phyloP scores from a whole-genome alignment of 257 asterid genomes.

The Avicennia marina region DNA sequence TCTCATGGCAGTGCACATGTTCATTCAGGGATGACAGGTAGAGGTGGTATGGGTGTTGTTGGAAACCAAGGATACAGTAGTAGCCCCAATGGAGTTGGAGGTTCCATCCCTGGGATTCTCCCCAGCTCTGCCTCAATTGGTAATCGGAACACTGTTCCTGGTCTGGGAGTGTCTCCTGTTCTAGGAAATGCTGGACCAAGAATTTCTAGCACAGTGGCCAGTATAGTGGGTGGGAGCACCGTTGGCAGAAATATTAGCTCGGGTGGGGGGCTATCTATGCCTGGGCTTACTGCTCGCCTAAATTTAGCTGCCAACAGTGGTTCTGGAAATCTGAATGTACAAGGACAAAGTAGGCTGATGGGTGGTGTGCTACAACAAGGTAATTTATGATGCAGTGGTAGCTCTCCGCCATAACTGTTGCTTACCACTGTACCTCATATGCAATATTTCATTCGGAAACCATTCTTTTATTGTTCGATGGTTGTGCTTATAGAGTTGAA shows the following conservation, averaged over 20 bases:
- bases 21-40: conserved; percentile 77
- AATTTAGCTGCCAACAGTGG: conserved; percentile 61
- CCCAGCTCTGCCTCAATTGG: conserved; percentile 85
- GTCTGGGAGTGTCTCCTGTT: conserved; percentile 75
- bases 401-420: conserved; percentile 7
- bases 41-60: conserved; percentile 78
- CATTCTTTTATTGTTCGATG: background rate
- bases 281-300: conserved; percentile 84
- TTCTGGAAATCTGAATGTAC: conserved; percentile 80
- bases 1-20: conserved; percentile 84
- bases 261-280: conserved; percentile 87
- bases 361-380: conserved; percentile 93
- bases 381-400: conserved; percentile 21
- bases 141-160: conserved; percentile 69
- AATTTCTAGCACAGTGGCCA: conserved; percentile 76
- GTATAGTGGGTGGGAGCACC: conserved; percentile 80
- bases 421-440: conserved; percentile 3
- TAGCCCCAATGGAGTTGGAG: conserved; percentile 75
- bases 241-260: conserved; percentile 86
- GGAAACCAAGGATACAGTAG: conserved; percentile 83
- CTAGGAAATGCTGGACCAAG: conserved; percentile 83
- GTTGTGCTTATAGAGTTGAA: no score
- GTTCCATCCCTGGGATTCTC: conserved; percentile 90
- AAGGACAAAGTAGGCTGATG: conserved; percentile 83
- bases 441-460: background rate